Conservation (phyloP, 2,329 filamentous ascomycete genomes). For the Phaeophleospora eucalypticola region DNA sequence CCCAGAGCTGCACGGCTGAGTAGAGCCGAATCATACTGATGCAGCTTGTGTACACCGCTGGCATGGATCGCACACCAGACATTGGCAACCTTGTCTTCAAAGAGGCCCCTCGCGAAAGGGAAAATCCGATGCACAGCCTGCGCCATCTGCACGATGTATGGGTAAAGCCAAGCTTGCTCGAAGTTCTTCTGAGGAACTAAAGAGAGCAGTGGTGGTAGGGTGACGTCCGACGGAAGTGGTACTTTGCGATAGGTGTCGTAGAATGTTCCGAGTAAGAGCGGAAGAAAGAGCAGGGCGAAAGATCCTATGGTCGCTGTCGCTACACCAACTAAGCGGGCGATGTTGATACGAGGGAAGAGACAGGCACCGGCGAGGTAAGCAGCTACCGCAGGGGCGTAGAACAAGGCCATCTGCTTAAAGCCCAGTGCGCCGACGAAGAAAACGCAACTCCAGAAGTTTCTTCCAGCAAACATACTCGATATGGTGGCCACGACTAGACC, state of each 20-base stretch:
- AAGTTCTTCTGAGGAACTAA: conserved; percentile 56
- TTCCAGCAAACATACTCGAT: conserved; percentile 80
- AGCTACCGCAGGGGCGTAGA: conserved; percentile 91
- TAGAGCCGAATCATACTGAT: conserved; percentile 63
- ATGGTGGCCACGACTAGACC: conserved; percentile 82
- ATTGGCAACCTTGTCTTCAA: conserved; percentile 98
- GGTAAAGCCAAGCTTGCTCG: conserved; percentile 66
- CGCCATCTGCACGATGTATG: conserved; percentile 69
- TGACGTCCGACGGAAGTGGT: conserved; percentile 49
- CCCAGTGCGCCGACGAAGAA: conserved; percentile 93
- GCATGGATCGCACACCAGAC: conserved; percentile 94
- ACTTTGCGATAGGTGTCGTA: conserved; percentile 66
- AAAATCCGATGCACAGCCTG: conserved; percentile 92
- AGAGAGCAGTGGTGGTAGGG: conserved; percentile 56
- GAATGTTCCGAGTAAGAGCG: conserved; percentile 67
- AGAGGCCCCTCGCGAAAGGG: conserved; percentile 89
- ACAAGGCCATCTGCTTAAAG: conserved; percentile 99
- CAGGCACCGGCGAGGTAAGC: conserved; percentile 86
- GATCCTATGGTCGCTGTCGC: conserved; percentile 66
- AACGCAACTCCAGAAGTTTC: conserved; percentile 81
- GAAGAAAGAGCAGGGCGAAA: conserved; percentile 71
- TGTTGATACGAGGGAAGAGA: conserved; percentile 66
- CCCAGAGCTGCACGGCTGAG: conserved; percentile 73
- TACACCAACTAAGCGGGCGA: conserved; percentile 68
- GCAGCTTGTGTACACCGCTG: conserved; percentile 69